Evolutionary conservation across 2,329 filamentous ascomycete species (phyloP).

Genomic region (Microcyclospora tardicrescens): DNA sequence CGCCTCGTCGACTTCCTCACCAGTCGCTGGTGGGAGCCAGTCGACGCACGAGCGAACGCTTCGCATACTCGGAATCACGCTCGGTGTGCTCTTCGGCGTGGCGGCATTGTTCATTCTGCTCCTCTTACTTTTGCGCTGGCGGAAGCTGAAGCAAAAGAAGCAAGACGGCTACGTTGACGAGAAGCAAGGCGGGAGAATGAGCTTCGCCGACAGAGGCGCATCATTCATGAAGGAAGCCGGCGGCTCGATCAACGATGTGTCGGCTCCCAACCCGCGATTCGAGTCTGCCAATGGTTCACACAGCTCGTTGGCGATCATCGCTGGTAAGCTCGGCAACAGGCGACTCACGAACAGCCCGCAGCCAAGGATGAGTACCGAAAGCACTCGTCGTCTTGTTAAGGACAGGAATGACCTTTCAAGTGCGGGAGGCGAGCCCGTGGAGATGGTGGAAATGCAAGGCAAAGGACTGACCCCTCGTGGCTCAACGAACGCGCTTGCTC

Average conservation of each 20-base stretch:
- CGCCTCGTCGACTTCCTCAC: slow-evolving; percentile 25
- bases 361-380: slow-evolving; percentile 43
- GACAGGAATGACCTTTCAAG: slow-evolving; percentile 37
- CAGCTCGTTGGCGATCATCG: slow-evolving; percentile 36
- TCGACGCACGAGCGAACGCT: slow-evolving; percentile 35
- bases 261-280: slow-evolving; percentile 1
- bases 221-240: slow-evolving; percentile 41
- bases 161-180: slow-evolving; percentile 28
- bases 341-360: slow-evolving; percentile 30
- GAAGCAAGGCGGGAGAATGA: slow-evolving; percentile 28
- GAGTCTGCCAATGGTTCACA: slow-evolving; percentile 12
- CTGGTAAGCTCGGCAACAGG: slow-evolving; percentile 43
- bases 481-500: slow-evolving; percentile 4
- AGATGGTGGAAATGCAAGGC: slow-evolving; percentile 32
- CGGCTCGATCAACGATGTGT: slow-evolving; percentile 24
- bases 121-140: slow-evolving; percentile 54
- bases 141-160: slow-evolving; percentile 44
- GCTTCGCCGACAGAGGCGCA: slow-evolving; percentile 39
- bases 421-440: slow-evolving; percentile 28
- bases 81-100: slow-evolving; percentile 69
- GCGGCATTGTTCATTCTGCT: slow-evolving; percentile 56
- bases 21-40: slow-evolving; percentile 15
- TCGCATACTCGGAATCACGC: slow-evolving; percentile 63
- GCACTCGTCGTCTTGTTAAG: slow-evolving; percentile 47
- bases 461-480: slow-evolving; percentile 22